These are phyloP conservation scores for Fusarium sp. DNA, from an alignment of 2,329 filamentous ascomycete species.

Conservation along the genomic window DNA sequence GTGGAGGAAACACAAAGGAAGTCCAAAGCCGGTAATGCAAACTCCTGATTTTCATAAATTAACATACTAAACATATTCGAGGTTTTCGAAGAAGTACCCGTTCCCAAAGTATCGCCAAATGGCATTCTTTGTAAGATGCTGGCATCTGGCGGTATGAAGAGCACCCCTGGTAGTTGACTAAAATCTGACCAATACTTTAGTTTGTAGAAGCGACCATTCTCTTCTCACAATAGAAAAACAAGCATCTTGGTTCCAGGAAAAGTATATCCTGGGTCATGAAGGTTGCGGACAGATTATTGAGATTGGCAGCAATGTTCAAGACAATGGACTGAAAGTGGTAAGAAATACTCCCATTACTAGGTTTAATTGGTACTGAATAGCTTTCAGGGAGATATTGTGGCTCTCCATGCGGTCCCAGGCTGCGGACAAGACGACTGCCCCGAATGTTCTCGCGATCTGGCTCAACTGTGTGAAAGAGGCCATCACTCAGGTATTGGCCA, in stretches of 20 bases:
- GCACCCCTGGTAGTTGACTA: rapidly evolving
- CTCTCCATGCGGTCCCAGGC: constrained; percentile 35
- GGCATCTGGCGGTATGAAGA: constrained; percentile 16
- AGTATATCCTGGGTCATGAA: constrained; percentile 32
- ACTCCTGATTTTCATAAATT: rapidly evolving
- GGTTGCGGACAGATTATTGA: constrained; percentile 30
- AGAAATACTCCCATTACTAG: not conserved
- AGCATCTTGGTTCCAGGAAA: constrained; percentile 32
- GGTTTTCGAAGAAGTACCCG: constrained; percentile 13
- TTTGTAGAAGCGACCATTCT: constrained; percentile 28
- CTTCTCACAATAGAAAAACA: constrained; percentile 33
- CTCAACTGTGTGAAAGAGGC: constrained; percentile 49
- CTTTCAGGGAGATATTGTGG: constrained; percentile 31
- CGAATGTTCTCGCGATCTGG: constrained; percentile 52
- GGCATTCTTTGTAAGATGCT: constrained; percentile 26
- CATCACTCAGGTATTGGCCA: constrained; percentile 56
- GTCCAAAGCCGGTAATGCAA: constrained; percentile 20
- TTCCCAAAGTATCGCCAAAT: not conserved
- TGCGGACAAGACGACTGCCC: constrained; percentile 27
- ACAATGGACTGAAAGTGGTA: constrained; percentile 12
- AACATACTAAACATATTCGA: rapidly evolving
- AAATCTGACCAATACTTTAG: not conserved
- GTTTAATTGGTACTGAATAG: rapidly evolving
- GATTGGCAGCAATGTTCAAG: constrained; percentile 2
- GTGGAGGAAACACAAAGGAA: constrained; percentile 49